Percentiles rank a stretch among this genome's conserved stretches.
Evolutionary conservation across 441 rosid genomes (phyloP).

Genomic region (Populus trichocarpa): DNA sequence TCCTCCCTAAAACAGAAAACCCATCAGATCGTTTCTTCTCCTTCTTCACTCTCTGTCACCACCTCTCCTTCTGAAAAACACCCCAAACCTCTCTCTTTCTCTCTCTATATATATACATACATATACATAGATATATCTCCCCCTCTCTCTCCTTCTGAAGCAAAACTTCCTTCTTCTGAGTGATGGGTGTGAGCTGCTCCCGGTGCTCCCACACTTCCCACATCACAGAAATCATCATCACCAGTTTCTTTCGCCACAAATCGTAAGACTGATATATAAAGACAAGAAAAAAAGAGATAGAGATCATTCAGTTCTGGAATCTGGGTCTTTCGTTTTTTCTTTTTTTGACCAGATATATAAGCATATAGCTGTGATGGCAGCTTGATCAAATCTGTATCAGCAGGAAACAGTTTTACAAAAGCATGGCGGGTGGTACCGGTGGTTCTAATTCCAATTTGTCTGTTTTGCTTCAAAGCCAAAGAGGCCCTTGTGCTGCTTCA

Average conservation of each 20-base stretch:
- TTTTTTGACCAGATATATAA: not conserved
- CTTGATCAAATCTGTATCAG: slow-evolving; percentile 17
- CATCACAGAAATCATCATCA: slow-evolving; percentile 72
- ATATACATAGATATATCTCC: not conserved
- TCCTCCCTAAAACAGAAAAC: not conserved
- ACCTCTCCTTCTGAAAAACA: not conserved
- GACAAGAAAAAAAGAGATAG: not conserved
- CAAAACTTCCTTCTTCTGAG: slow-evolving; percentile 28
- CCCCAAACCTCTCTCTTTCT: not conserved
- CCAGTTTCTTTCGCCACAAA: slow-evolving; percentile 82
- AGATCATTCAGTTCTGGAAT: not conserved
- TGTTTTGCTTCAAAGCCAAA: slow-evolving; percentile 39
- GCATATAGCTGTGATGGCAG: slow-evolving; percentile 15
- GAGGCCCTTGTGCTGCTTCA: slow-evolving; percentile 30
- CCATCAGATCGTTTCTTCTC: not conserved
- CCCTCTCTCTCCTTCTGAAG: not conserved
- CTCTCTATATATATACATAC: not conserved
- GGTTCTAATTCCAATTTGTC: slow-evolving; percentile 32
- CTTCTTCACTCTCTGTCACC: not conserved
- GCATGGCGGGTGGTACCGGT: slow-evolving; percentile 38
- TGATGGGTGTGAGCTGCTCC: slow-evolving; percentile 65
- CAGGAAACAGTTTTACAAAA: not conserved
- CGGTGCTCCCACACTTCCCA: slow-evolving; percentile 65
- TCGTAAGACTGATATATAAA: slow-evolving; percentile 4
- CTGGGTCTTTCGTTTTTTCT: not conserved